phyloP scores from a whole-genome alignment of 495 filamentous ascomycete genomes.

The Penicillium bovifimosum region DNA sequence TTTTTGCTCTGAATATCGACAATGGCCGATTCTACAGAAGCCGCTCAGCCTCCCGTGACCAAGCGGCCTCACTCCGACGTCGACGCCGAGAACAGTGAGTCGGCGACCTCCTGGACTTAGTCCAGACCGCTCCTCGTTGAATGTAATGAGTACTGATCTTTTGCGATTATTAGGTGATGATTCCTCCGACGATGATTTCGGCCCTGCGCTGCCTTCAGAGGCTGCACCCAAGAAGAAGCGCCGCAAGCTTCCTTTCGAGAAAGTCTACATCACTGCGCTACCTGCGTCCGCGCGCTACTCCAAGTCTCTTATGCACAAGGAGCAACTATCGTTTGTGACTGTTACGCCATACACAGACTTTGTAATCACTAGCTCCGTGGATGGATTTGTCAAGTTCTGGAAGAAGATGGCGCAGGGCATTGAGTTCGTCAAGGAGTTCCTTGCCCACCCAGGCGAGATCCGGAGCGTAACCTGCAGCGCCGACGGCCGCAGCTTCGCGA shows the following conservation, averaged over 20 bases:
- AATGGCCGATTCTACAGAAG: slow-evolving; percentile 32
- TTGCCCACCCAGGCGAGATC: slow-evolving; percentile 82
- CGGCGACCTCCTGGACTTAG: background rate
- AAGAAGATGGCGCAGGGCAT: slow-evolving; percentile 89
- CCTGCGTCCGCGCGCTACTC: slow-evolving; percentile 80
- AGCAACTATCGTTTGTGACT: slow-evolving; percentile 79
- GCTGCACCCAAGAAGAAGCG: slow-evolving; percentile 84
- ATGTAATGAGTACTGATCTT: slow-evolving; percentile 10
- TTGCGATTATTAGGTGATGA: slow-evolving; percentile 35
- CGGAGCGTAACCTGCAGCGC: slow-evolving; percentile 73
- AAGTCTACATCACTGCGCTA: slow-evolving; percentile 86
- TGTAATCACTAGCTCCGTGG: slow-evolving; percentile 83
- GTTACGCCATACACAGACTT: slow-evolving; percentile 90
- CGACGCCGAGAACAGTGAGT: slow-evolving; percentile 32
- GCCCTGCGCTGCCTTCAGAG: slow-evolving; percentile 72
- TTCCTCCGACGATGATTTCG: slow-evolving; percentile 91
- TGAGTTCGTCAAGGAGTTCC: slow-evolving; percentile 98
- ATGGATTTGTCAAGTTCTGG: slow-evolving; percentile 98
- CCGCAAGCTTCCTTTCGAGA: slow-evolving; percentile 86
- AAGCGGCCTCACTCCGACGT: slow-evolving; percentile 40
- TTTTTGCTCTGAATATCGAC: background rate
- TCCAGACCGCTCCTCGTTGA: slow-evolving; percentile 1
- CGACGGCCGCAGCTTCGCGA: slow-evolving; percentile 92
- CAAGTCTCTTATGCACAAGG: slow-evolving; percentile 97
- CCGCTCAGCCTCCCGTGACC: slow-evolving; percentile 11